Percentiles rank a stretch among this genome's conserved stretches.
Evolutionary conservation across 78 protist species (phyloP).

Genomic region (Dictyostelium brefeldianum): DNA sequence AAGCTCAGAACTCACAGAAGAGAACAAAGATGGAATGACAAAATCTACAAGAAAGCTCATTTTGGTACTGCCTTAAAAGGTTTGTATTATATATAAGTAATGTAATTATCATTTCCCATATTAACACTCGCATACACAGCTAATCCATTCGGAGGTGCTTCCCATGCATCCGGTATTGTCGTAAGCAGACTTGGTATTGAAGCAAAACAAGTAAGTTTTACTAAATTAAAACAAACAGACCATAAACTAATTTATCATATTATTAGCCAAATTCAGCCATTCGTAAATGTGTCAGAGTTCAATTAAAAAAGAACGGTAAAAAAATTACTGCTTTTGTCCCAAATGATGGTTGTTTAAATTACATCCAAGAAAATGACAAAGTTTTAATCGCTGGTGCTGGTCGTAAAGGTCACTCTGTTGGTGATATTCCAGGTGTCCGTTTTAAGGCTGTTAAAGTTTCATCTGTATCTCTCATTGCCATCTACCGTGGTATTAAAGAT

Average conservation of each 20-base stretch:
- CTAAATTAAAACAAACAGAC: background rate
- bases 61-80: conserved; percentile 93
- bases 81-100: too few relatives aligned
- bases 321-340: conserved; percentile 99
- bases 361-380: conserved; percentile 99
- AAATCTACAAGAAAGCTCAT: conserved; percentile 96
- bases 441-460: conserved; percentile 99
- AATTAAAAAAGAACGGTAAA: conserved; percentile 99
- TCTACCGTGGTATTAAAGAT: conserved; percentile 93
- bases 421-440: conserved; percentile 99
- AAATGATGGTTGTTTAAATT: conserved; percentile 99
- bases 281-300: conserved; percentile 99
- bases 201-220: conserved; percentile 33
- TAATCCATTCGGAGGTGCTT: conserved; percentile 98
- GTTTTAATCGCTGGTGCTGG: conserved; percentile 99
- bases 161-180: conserved; percentile 99
- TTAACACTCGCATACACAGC: too few relatives aligned
- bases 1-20: conserved; percentile 89
- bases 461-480: conserved; percentile 94
- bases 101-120: too few relatives aligned
- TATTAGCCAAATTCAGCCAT: conserved; percentile 99
- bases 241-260: background rate
- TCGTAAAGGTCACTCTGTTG: conserved; percentile 99
- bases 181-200: conserved; percentile 96
- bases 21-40: conserved; percentile 97